Percentiles rank a stretch among this genome's conserved stretches.
phyloP scores from a whole-genome alignment of 805 yeast genomes.

The Nakazawaea sp. region DNA sequence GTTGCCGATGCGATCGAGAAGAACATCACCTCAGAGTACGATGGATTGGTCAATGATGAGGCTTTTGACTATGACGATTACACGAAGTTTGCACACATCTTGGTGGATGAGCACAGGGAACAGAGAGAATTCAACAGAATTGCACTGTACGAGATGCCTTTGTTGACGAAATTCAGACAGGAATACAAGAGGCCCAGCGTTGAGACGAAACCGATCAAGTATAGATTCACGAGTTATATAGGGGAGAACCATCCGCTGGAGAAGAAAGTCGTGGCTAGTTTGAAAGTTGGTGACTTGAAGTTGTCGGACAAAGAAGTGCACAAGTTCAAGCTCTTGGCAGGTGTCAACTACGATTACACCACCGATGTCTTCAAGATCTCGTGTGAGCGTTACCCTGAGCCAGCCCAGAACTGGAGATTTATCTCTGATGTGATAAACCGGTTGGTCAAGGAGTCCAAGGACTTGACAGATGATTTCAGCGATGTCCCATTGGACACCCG shows the following conservation, averaged over 20 bases:
- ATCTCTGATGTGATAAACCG: slow-evolving; percentile 57
- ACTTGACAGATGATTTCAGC: slow-evolving; percentile 50
- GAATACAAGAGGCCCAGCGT: slow-evolving; percentile 46
- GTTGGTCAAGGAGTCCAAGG: slow-evolving; percentile 60
- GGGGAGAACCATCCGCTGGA: slow-evolving; percentile 71
- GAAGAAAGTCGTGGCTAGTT: slow-evolving; percentile 57
- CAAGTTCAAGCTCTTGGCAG: slow-evolving; percentile 74
- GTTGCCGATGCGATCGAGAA: slow-evolving; percentile 33
- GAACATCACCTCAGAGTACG: slow-evolving; percentile 23
- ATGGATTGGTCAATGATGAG: slow-evolving; percentile 29
- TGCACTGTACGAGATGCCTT: slow-evolving; percentile 90
- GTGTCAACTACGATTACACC: slow-evolving; percentile 62
- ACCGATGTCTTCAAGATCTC: slow-evolving; percentile 59
- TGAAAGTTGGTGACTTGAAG: slow-evolving; percentile 46
- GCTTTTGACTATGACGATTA: slow-evolving; percentile 53
- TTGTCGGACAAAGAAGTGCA: slow-evolving; percentile 50
- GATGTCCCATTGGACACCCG: slow-evolving; percentile 82
- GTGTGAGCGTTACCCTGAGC: slow-evolving; percentile 59
- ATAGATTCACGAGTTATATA: slow-evolving; percentile 64
- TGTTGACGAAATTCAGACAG: slow-evolving; percentile 68
- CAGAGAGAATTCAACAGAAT: slow-evolving; percentile 72
- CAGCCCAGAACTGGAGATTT: slow-evolving; percentile 80
- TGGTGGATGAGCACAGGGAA: slow-evolving; percentile 63
- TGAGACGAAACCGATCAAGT: slow-evolving; percentile 47
- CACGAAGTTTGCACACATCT: slow-evolving; percentile 66